Evolutionary conservation across 1,284 basidiomycete species (phyloP), one percentile per base, ranked within the genome.

Genomic region (Mycosarcoma maydis): DNA sequence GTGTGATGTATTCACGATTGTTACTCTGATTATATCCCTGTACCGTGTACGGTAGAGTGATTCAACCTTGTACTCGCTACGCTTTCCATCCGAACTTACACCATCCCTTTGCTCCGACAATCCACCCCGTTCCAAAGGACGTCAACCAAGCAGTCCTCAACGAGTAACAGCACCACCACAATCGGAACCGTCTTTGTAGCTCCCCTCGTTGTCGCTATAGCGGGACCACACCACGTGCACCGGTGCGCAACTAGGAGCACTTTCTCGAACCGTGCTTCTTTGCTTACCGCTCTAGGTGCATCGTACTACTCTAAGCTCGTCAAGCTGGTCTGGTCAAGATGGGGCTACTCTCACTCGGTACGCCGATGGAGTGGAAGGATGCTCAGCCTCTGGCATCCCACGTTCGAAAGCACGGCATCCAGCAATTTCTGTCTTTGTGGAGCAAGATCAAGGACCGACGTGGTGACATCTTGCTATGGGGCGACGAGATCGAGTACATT

Each of bases 401-500:
- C 84, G 92, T 98, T 73, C 87, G 94, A 65, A 84, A 86, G 51
- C 94, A 98, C 82, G 96, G 96, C 34, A 93, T 98, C 79, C 89
- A 91, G 19, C 96, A 99, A 84, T 96, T 99, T 81, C 84, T 99
- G 47, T 87, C 93, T 75, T 92, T 90, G 37, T 99, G 93, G 92
- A 88, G 93, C 80, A 87, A 88, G 59, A 86, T 94, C 82, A 97
- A 96, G 86, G 90, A 92, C 80, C 87, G 92, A 57, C 87, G 88
- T n/a, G 94, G 93, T 10, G 94, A 98, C 78, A 90, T 90, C 61
- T 85, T 98, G 43, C 87, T 97, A n/a, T 99, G 96, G 96, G 96
- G 96, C 26, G 96, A 99, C 80, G 96, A 99, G 94, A 87, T 99
- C 78, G 96, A 99, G 82, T 98, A 98, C 83, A 92, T 98, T 88